These are phyloP conservation scores for Rhamnella rubrinervis DNA, from an alignment of 331 rosid genomes.

Conservation along the genomic window DNA sequence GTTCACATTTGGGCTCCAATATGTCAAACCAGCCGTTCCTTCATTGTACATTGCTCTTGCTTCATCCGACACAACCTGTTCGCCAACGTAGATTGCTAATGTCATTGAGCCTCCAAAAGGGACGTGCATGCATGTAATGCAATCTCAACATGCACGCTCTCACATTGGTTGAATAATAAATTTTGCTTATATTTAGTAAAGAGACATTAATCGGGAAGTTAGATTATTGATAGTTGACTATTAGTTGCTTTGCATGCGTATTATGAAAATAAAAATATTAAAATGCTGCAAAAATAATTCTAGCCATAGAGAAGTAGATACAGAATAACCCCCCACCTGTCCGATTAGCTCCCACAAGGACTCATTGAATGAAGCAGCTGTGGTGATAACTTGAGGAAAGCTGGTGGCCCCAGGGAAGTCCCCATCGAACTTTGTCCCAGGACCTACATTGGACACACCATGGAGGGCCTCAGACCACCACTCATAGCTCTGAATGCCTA, in stretches of 20 bases:
- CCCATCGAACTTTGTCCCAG: slow-evolving; percentile 82
- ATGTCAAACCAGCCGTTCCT: slow-evolving; percentile 79
- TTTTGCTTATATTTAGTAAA: too few species aligned
- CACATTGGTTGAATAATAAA: too few species aligned
- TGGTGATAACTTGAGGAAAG: slow-evolving; percentile 94
- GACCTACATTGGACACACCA: slow-evolving; percentile 89
- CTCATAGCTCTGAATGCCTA: slow-evolving; percentile 79
- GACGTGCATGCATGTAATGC: not conserved
- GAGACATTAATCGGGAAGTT: too few species aligned
- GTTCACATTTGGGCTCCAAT: slow-evolving; percentile 96
- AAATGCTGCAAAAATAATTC: not conserved
- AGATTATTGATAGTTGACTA: too few species aligned
- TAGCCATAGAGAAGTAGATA: too few species aligned
- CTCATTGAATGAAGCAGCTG: slow-evolving; percentile 89
- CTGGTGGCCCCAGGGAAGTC: slow-evolving; percentile 78
- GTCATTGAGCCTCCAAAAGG: not conserved
- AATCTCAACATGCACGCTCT: too few species aligned
- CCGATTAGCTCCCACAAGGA: slow-evolving; percentile 84
- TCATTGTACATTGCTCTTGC: slow-evolving; percentile 98
- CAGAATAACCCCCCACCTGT: slow-evolving; percentile 42
- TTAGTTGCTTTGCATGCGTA: too few species aligned
- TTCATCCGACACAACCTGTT: slow-evolving; percentile 86
- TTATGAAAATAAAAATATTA: too few species aligned
- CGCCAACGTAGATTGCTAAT: not conserved
- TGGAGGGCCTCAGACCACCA: slow-evolving; percentile 99